A percentile compares a stretch with the other conserved stretches of the same genome.
These are phyloP conservation scores for Geotrichum restrictum DNA, from an alignment of 1,139 yeast genomes.

Conservation along the genomic window DNA sequence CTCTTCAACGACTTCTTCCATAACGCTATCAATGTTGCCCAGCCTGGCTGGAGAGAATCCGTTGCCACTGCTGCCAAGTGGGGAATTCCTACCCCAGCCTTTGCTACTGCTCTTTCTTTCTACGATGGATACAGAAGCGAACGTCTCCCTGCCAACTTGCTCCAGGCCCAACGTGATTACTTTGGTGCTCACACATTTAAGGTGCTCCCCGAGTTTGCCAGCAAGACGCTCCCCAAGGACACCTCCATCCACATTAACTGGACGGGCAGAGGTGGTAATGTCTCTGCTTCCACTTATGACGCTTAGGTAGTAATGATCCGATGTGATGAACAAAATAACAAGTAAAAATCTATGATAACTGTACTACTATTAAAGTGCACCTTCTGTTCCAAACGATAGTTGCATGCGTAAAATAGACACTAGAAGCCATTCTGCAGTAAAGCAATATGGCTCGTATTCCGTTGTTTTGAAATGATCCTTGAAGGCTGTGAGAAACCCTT, in stretches of 20 bases:
- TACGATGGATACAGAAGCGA: constrained; percentile 98
- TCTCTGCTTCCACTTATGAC: constrained; percentile 88
- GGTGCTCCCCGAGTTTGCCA: constrained; percentile 83
- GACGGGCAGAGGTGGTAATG: constrained; percentile 99
- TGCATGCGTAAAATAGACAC: constrained; percentile 25
- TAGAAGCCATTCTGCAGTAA: constrained; percentile 27
- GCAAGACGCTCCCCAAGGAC: constrained; percentile 70
- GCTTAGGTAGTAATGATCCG: constrained; percentile 50
- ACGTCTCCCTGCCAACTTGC: constrained; percentile 91
- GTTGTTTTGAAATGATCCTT: constrained; percentile 13
- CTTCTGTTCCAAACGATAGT: constrained; percentile 15
- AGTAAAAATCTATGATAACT: neutral
- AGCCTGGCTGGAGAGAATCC: constrained; percentile 90
- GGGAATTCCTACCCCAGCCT: constrained; percentile 98
- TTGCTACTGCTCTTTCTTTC: constrained; percentile 93
- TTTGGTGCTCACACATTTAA: constrained; percentile 99
- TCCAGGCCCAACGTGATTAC: constrained; percentile 99
- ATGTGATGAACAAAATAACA: neutral
- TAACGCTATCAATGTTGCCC: constrained; percentile 88
- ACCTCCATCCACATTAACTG: constrained; percentile 93
- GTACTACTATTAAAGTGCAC: neutral
- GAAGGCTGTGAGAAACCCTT: constrained; percentile 19
- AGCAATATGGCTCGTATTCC: constrained; percentile 12
- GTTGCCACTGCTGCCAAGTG: constrained; percentile 69
- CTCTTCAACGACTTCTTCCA: constrained; percentile 93